phyloP scores from a whole-genome alignment of 169 alveolate species.

The Plasmodium chabaudi region DNA sequence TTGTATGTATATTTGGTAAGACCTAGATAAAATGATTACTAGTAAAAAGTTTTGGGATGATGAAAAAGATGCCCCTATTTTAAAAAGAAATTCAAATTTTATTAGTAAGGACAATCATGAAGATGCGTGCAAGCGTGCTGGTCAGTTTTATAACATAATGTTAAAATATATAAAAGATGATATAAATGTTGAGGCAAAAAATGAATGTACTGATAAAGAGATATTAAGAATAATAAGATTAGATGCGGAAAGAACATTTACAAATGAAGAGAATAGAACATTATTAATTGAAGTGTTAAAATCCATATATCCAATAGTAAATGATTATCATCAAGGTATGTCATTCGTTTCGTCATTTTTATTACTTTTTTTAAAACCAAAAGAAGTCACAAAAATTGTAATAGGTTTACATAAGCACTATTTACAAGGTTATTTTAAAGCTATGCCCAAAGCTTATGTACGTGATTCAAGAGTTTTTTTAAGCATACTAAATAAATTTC shows the following conservation, averaged over 20 bases:
- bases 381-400: slow-evolving; percentile 79
- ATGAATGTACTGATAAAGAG: slow-evolving; percentile 77
- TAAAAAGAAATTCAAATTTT: slow-evolving; percentile 69
- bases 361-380: slow-evolving; percentile 78
- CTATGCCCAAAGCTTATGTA: slow-evolving; percentile 84
- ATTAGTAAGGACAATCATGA: slow-evolving; percentile 55
- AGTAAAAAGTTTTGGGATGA: slow-evolving; percentile 74
- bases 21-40: slow-evolving; percentile 44
- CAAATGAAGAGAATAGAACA: slow-evolving; percentile 74
- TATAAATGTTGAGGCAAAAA: slow-evolving; percentile 43
- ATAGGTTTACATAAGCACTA: slow-evolving; percentile 77
- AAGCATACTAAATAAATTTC: slow-evolving; percentile 78
- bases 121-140: slow-evolving; percentile 68
- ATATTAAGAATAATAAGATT: slow-evolving; percentile 79
- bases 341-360: slow-evolving; percentile 85
- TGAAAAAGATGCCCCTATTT: slow-evolving; percentile 76
- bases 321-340: slow-evolving; percentile 88
- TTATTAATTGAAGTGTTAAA: slow-evolving; percentile 73
- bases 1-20: too few relatives aligned
- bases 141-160: slow-evolving; percentile 69
- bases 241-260: slow-evolving; percentile 86
- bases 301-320: slow-evolving; percentile 78
- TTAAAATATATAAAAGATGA: slow-evolving; percentile 75
- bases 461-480: slow-evolving; percentile 85
- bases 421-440: slow-evolving; percentile 85